phyloP scores from a whole-genome alignment of 2,329 filamentous ascomycete genomes.

The Tolypocladium tropicale region DNA sequence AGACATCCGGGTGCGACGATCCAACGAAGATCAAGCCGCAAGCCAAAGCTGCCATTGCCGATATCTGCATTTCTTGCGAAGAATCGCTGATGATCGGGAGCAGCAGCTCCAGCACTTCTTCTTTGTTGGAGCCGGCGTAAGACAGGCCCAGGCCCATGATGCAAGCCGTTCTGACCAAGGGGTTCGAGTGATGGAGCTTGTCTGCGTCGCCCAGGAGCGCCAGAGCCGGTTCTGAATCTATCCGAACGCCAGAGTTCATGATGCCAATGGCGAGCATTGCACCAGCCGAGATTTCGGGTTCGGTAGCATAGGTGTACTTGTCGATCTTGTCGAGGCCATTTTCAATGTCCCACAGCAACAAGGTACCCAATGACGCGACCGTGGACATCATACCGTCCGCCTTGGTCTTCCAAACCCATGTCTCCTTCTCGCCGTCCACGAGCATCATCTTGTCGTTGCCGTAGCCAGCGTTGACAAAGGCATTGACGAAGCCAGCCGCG shows the following conservation, averaged over 20 bases:
- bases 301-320: conserved; percentile 77
- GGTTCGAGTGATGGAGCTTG: conserved; percentile 69
- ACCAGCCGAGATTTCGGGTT: conserved; percentile 77
- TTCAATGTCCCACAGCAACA: conserved; percentile 91
- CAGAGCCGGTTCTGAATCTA: conserved; percentile 83
- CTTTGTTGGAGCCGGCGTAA: conserved; percentile 89
- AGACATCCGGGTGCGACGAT: conserved; percentile 82
- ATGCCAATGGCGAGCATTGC: conserved; percentile 90
- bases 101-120: conserved; percentile 74
- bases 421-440: conserved; percentile 75
- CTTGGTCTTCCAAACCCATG: conserved; percentile 99
- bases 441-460: conserved; percentile 98
- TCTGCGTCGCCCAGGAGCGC: conserved; percentile 74
- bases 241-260: conserved; percentile 82
- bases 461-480: conserved; percentile 92
- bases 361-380: conserved; percentile 82
- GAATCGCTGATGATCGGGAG: conserved; percentile 82
- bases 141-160: conserved; percentile 95
- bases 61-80: conserved; percentile 83
- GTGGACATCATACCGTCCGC: conserved; percentile 97
- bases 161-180: conserved; percentile 67
- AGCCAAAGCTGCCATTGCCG: conserved; percentile 88
- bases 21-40: conserved; percentile 88
- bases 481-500: conserved; percentile 91
- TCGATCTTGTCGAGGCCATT: conserved; percentile 88